phyloP scores from a whole-genome alignment of 768 basidiomycete species.

The Tulasnella sp. region DNA sequence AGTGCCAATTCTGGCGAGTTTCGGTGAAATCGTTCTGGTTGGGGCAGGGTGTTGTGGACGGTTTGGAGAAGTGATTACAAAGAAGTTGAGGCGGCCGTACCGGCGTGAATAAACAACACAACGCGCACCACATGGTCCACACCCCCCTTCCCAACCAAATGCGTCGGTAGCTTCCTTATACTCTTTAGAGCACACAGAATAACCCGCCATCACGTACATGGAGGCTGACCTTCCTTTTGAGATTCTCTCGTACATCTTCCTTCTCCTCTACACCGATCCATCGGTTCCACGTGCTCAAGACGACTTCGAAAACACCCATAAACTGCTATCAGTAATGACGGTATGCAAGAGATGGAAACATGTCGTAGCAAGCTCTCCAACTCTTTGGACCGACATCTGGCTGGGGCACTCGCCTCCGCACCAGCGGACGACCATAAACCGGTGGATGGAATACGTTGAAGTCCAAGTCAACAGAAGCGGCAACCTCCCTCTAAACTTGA shows the following conservation, averaged over 20 bases:
- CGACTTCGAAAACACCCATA: not conserved
- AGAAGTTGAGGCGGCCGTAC: no score
- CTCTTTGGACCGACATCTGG: not conserved
- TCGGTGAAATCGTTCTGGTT: not conserved
- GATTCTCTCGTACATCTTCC: not conserved
- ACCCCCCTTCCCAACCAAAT: no score
- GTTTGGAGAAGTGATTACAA: not conserved
- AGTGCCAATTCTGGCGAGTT: not conserved
- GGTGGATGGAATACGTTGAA: not conserved
- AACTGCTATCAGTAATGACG: not conserved
- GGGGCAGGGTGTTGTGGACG: not conserved
- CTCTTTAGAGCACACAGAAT: no score
- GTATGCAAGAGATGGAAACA: not conserved
- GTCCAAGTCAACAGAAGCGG: not conserved
- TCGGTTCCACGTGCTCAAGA: not conserved
- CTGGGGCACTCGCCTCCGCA: not conserved
- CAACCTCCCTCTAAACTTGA: not conserved
- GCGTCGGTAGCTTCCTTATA: no score
- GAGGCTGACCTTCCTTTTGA: not conserved
- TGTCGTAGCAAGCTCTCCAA: not conserved
- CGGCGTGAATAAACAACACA: not conserved
- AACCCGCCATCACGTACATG: not conserved
- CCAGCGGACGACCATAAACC: not conserved
- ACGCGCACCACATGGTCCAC: no score
- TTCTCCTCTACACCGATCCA: not conserved